These are phyloP conservation scores for Gillenia trifoliata DNA, from an alignment of 306 rosid genomes.

Conservation along the genomic window DNA sequence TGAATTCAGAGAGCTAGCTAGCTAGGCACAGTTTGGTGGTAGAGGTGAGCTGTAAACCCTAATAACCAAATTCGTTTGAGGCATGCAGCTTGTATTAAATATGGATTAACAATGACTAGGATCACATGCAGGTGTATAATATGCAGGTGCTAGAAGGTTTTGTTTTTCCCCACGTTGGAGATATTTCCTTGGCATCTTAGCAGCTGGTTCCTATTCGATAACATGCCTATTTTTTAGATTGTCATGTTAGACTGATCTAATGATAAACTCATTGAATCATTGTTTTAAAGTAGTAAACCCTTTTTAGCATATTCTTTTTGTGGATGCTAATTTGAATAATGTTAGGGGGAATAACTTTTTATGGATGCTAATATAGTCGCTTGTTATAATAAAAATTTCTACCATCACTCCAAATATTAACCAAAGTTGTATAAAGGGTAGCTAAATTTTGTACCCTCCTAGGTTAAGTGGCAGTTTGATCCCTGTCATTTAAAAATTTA, in stretches of 20 bases:
- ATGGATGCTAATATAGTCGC: no score
- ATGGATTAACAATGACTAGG: not conserved
- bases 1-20: not conserved
- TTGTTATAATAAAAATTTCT: no score
- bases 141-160: not conserved
- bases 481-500: no score
- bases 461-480: no score
- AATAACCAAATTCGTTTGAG: not conserved
- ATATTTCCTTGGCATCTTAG: not conserved
- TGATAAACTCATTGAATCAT: no score
- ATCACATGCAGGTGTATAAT: slow-evolving; percentile 3
- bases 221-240: not conserved
- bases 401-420: no score
- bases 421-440: no score
- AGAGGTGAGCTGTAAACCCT: not conserved
- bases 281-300: no score
- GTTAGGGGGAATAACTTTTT: no score
- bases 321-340: not conserved
- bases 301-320: no score
- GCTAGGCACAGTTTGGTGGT: not conserved
- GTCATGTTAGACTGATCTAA: not conserved
- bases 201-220: not conserved
- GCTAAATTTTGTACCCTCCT: no score
- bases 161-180: not conserved
- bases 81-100: not conserved